Percentiles rank a stretch among this genome's conserved stretches.
Conservation (phyloP, 345 rosid genomes). For the Eucalyptus sideroxylon region DNA sequence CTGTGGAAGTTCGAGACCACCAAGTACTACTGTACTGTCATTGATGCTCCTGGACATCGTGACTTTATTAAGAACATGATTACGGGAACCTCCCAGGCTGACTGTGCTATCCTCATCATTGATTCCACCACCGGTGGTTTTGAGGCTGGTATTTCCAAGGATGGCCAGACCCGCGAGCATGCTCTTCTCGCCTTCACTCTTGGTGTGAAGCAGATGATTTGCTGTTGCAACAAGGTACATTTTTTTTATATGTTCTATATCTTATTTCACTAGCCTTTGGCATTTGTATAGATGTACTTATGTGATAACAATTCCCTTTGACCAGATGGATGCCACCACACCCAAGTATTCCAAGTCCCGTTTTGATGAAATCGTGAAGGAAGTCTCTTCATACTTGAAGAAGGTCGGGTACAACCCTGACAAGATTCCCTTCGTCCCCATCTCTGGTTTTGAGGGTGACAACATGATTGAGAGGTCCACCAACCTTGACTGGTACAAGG, state of each 20-base stretch:
- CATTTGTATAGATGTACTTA: no score
- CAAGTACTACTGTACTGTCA: constrained; percentile 84
- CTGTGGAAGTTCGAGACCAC: constrained; percentile 92
- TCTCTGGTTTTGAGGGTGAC: constrained; percentile 10
- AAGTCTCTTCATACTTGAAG: constrained; percentile 6
- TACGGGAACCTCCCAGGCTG: constrained; percentile 80
- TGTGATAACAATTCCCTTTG: no score
- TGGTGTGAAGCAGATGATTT: constrained; percentile 84
- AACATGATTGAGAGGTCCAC: constrained; percentile 11
- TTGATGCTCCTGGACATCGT: constrained; percentile 90
- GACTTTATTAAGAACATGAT: constrained; percentile 84
- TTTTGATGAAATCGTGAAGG: constrained; percentile 3
- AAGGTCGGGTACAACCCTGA: constrained; percentile 7
- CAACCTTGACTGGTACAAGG: constrained; percentile 11
- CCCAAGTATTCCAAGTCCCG: constrained; percentile 7
- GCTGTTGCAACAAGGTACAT: constrained; percentile 72
- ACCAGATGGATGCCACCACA: constrained; percentile 8
- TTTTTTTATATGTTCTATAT: no score
- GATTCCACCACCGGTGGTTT: constrained; percentile 84
- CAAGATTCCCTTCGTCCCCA: constrained; percentile 3
- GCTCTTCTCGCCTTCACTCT: constrained; percentile 89
- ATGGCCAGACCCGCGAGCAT: constrained; percentile 82
- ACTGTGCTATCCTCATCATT: constrained; percentile 70
- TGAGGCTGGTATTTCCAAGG: constrained; percentile 79
- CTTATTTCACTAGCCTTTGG: no score